Conservation (phyloP, 2,329 filamentous ascomycete genomes). For the Epichloe typhina region DNA sequence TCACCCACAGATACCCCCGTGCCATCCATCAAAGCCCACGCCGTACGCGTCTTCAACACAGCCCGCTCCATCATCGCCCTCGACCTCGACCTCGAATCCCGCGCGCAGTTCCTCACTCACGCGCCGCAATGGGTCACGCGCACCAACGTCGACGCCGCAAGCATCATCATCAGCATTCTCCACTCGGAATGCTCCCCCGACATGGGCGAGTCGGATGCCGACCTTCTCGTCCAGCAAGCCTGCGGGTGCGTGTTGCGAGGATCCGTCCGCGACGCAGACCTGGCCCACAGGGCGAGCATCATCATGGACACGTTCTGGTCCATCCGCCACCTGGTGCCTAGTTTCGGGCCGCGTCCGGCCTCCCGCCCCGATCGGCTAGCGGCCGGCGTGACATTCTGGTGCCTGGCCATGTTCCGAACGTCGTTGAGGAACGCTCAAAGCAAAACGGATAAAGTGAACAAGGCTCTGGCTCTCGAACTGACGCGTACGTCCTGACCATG, state of each 20-base stretch:
- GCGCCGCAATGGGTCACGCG: conserved; percentile 37
- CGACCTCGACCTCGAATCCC: conserved; percentile 28
- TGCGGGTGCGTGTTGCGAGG: conserved; percentile 27
- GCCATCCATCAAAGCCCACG: conserved; percentile 27
- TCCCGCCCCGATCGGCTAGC: conserved; percentile 33
- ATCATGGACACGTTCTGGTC: conserved; percentile 38
- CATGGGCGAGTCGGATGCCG: conserved; percentile 16
- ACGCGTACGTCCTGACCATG: conserved; percentile 13
- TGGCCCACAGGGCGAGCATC: conserved; percentile 30
- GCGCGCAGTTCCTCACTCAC: conserved; percentile 28
- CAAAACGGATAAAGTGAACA: conserved; percentile 18
- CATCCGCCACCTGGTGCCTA: conserved; percentile 23
- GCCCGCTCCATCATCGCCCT: conserved; percentile 31
- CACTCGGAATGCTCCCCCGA: conserved; percentile 29
- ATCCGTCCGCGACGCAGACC: conserved; percentile 34
- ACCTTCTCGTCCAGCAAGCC: conserved; percentile 17
- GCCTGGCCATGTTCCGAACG: conserved; percentile 32
- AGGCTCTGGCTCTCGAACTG: conserved; percentile 17
- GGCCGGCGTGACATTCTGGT: conserved; percentile 37
- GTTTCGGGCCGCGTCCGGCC: conserved; percentile 25
- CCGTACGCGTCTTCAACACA: conserved; percentile 34
- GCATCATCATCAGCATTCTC: conserved; percentile 31
- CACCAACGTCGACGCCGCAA: conserved; percentile 30
- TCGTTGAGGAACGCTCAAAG: conserved; percentile 25
- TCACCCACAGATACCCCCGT: conserved; percentile 22